phyloP scores from a whole-genome alignment of 306 rosid genomes.

The Styphnolobium japonicum region DNA sequence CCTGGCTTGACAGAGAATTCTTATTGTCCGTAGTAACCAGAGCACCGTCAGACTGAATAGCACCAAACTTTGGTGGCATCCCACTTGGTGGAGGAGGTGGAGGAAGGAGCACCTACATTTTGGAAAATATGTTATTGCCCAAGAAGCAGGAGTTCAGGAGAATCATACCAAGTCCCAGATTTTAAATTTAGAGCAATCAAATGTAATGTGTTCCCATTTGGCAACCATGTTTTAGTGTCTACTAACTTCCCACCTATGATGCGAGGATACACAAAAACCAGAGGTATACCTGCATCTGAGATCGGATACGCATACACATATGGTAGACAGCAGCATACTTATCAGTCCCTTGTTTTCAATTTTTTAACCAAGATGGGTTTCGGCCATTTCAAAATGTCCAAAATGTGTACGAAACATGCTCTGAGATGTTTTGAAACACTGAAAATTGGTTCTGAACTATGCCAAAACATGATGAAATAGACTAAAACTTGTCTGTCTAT shows the following conservation, averaged over 20 bases:
- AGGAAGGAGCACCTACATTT: conserved; percentile 74
- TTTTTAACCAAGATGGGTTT: not conserved
- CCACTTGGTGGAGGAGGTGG: conserved; percentile 87
- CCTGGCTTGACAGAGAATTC: conserved; percentile 52
- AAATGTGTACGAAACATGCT: not conserved
- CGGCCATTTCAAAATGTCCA: conserved; percentile 11
- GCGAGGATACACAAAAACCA: not conserved
- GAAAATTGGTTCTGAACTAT: not conserved
- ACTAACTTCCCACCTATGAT: not conserved
- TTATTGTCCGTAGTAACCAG: conserved; percentile 47
- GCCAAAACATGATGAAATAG: not conserved
- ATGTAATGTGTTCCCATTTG: not conserved
- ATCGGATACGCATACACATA: not conserved
- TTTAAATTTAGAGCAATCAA: conserved; percentile 11
- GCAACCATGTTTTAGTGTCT: not conserved
- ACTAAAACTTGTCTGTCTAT: not conserved
- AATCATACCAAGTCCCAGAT: not conserved
- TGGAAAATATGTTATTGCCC: conserved; percentile 23
- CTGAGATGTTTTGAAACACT: not conserved
- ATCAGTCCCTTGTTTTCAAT: not conserved
- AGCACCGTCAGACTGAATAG: conserved; percentile 57
- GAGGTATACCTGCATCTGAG: not conserved
- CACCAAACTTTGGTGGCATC: conserved; percentile 56
- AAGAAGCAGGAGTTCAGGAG: conserved; percentile 12
- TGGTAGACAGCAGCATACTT: not conserved